Conservation (phyloP, 345 rosid species). For the Eucalyptus erythrocorys region DNA sequence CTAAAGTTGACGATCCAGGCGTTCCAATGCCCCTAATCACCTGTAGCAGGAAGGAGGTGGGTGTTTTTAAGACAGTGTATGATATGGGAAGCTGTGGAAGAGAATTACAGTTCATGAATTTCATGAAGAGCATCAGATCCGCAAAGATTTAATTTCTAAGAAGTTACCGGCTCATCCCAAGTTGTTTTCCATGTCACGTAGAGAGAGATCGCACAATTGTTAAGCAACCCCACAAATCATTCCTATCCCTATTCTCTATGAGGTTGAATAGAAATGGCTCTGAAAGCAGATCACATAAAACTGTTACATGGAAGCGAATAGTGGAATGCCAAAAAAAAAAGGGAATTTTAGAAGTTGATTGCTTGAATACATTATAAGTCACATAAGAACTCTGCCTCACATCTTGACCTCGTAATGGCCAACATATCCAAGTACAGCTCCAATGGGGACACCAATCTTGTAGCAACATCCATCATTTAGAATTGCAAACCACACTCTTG, state of each 20-base stretch:
- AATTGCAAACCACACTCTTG: constrained; percentile 39
- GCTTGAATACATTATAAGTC: background rate
- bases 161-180: background rate
- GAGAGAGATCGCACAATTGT: background rate
- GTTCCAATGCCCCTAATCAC: background rate
- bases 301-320: background rate
- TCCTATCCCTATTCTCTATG: background rate
- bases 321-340: background rate
- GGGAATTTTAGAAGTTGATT: background rate
- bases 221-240: background rate
- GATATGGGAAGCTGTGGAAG: background rate
- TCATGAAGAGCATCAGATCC: too few species aligned
- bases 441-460: constrained; percentile 48
- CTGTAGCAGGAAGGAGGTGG: background rate
- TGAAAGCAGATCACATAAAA: background rate
- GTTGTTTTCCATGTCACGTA: constrained; percentile 4
- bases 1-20: background rate
- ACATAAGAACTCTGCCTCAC: background rate
- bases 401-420: constrained; percentile 39
- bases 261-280: background rate
- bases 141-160: background rate
- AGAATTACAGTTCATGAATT: background rate
- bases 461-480: constrained; percentile 42
- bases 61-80: background rate
- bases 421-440: constrained; percentile 36